phyloP scores from a whole-genome alignment of 202 grass and related monocot genomes.

The Eragrostis tef region DNA sequence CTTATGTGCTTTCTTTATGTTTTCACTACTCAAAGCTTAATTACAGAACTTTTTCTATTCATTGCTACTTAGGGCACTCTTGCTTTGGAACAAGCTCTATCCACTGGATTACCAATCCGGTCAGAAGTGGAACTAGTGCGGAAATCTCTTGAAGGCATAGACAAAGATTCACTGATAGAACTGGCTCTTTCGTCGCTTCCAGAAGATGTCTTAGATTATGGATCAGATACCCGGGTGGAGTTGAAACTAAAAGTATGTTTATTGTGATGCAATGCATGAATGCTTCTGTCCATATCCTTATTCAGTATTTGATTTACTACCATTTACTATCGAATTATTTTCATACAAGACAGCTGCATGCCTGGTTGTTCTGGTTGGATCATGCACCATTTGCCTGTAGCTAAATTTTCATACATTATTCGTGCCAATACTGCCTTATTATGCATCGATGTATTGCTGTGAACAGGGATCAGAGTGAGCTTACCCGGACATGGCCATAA shows the following conservation, averaged over 20 bases:
- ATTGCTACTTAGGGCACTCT: conserved; percentile 66
- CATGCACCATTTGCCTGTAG: background rate
- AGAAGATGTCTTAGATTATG: conserved; percentile 77
- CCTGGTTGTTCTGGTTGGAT: conserved; percentile 22
- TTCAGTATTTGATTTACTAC: conserved; percentile 19
- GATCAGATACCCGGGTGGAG: conserved; percentile 70
- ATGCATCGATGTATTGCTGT: conserved; percentile 7
- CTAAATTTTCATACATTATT: background rate
- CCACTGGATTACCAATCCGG: conserved; percentile 75
- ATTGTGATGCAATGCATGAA: conserved; percentile 24
- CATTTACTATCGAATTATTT: conserved; percentile 1
- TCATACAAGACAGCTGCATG: conserved; percentile 7
- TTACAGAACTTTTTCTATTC: conserved; percentile 2
- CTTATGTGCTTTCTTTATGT: conserved; percentile 33
- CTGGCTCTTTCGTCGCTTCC: conserved; percentile 84
- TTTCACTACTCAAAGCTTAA: conserved; percentile 44
- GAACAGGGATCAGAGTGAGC: background rate
- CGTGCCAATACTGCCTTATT: background rate
- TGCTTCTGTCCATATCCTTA: conserved; percentile 24
- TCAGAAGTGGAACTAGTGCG: conserved; percentile 70
- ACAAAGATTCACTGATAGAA: conserved; percentile 91
- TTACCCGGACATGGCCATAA: background rate
- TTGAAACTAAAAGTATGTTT: conserved; percentile 79
- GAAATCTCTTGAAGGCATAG: conserved; percentile 85
- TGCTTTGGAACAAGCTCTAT: conserved; percentile 84